Conservation (phyloP, 2,329 filamentous ascomycete species). For the Aspergillus fructus region DNA sequence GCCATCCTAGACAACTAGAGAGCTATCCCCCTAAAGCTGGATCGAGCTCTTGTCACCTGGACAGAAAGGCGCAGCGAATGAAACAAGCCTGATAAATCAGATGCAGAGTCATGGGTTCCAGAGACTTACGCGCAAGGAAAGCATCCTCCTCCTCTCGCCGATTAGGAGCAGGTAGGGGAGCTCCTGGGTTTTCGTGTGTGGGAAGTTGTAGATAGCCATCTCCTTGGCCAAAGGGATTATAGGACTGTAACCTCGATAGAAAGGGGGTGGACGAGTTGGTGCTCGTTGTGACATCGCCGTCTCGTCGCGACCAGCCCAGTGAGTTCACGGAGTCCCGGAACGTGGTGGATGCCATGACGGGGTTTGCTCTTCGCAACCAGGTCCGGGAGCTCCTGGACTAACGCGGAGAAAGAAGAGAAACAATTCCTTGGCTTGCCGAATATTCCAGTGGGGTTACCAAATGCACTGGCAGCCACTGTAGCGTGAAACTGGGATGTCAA, state of each 20-base stretch:
- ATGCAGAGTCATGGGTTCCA: conserved; percentile 23
- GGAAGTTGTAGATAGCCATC: conserved; percentile 89
- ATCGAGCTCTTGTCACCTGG: conserved; percentile 37
- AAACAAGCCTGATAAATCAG: conserved; percentile 9
- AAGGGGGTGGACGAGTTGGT: conserved; percentile 67
- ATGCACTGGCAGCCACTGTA: conserved; percentile 15
- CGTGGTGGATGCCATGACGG: conserved; percentile 52
- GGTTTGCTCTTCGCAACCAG: conserved; percentile 9
- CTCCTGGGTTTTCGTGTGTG: conserved; percentile 76
- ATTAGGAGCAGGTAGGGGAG: conserved; percentile 78
- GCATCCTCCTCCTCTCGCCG: conserved; percentile 92
- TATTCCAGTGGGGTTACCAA: conserved; percentile 15
- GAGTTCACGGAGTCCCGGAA: conserved; percentile 96
- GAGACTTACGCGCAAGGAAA: conserved; percentile 86
- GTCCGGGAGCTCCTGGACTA: neutral
- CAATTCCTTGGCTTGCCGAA: conserved; percentile 20
- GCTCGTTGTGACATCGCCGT: conserved; percentile 71
- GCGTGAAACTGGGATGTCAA: conserved; percentile 18
- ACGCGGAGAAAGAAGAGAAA: conserved; percentile 2
- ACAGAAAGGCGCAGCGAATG: conserved; percentile 24
- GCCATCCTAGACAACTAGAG: conserved; percentile 21
- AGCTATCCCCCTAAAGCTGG: conserved; percentile 38
- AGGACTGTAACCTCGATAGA: conserved; percentile 74
- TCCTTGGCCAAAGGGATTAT: conserved; percentile 79
- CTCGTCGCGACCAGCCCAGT: conserved; percentile 87